Conservation (phyloP, 352 stramenopile species). For the Discostella stelligera region DNA sequence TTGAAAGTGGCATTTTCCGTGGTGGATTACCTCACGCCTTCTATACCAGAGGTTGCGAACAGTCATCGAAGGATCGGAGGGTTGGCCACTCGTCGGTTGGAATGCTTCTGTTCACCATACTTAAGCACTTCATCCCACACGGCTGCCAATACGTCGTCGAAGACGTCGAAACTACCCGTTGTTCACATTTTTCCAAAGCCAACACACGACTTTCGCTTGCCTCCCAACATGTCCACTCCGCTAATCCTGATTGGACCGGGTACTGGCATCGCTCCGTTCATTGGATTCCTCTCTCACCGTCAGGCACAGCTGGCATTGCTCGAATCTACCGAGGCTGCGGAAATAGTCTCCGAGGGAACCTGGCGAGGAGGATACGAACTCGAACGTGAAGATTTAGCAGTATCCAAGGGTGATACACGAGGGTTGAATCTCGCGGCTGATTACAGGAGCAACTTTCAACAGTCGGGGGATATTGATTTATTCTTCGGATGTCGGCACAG, state of each 20-base stretch:
- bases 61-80: conserved; percentile 66
- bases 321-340: conserved; percentile 45
- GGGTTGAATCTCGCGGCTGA: conserved; percentile 67
- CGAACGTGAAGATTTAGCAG: conserved; percentile 69
- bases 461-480: conserved; percentile 83
- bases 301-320: conserved; percentile 51
- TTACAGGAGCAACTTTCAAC: conserved; percentile 44
- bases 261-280: conserved; percentile 94
- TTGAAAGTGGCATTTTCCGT: conserved; percentile 90
- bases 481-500: conserved; percentile 91
- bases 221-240: conserved; percentile 83
- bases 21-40: conserved; percentile 86
- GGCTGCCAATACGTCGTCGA: background rate
- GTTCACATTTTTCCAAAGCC: conserved; percentile 88
- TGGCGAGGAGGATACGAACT: conserved; percentile 86
- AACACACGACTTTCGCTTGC: conserved; percentile 89
- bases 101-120: conserved; percentile 61
- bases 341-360: conserved; percentile 74
- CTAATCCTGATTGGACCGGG: conserved; percentile 94
- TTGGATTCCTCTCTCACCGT: conserved; percentile 93
- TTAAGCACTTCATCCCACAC: conserved; percentile 12
- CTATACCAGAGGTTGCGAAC: conserved; percentile 24
- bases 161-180: background rate
- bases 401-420: conserved; percentile 54
- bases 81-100: conserved; percentile 76